Evolutionary conservation across 2,329 filamentous ascomycete species (phyloP).

Genomic region (Stagonosporopsis vannaccii): DNA sequence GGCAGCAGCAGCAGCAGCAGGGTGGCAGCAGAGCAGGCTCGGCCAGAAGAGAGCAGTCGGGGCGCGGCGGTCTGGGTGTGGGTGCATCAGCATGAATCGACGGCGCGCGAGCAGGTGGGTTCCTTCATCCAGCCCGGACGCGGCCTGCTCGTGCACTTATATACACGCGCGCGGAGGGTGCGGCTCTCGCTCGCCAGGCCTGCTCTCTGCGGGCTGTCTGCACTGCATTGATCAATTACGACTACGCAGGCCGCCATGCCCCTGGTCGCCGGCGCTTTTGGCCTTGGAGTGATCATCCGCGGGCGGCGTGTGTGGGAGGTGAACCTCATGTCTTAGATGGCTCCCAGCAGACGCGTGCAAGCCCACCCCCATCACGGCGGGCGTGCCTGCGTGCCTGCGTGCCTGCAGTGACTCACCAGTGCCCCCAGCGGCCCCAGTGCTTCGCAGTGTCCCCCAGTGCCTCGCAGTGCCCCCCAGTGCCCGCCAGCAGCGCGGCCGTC

Average conservation of each 20-base stretch:
- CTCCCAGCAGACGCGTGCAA: slow-evolving; percentile 15
- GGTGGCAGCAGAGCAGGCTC: too few relatives aligned
- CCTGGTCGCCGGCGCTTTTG: slow-evolving; percentile 16
- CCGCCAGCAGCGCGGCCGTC: too few relatives aligned
- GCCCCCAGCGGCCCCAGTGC: too few relatives aligned
- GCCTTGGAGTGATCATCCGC: slow-evolving; percentile 20
- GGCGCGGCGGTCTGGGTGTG: slow-evolving; percentile 1
- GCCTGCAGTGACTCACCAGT: slow-evolving; percentile 39
- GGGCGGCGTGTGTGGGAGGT: slow-evolving; percentile 19
- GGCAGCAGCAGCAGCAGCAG: not conserved
- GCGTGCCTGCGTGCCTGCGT: slow-evolving; percentile 9
- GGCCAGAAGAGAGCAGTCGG: not conserved
- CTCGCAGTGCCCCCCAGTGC: too few relatives aligned
- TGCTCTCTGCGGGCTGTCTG: not conserved
- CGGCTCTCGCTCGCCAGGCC: slow-evolving; percentile 17
- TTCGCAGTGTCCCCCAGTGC: too few relatives aligned
- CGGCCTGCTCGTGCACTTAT: slow-evolving; percentile 13
- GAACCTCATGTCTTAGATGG: slow-evolving; percentile 21
- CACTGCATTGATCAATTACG: slow-evolving; percentile 15
- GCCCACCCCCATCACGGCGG: slow-evolving; percentile 14
- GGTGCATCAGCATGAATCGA: slow-evolving; percentile 2
- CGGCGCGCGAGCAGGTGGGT: slow-evolving; percentile 3
- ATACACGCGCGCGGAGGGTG: slow-evolving; percentile 11
- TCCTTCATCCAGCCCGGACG: slow-evolving; percentile 7
- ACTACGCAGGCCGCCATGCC: slow-evolving; percentile 16